These are phyloP conservation scores for Rhynchosporium graminicola DNA, from an alignment of 2,329 filamentous ascomycete genomes.

Conservation along the genomic window DNA sequence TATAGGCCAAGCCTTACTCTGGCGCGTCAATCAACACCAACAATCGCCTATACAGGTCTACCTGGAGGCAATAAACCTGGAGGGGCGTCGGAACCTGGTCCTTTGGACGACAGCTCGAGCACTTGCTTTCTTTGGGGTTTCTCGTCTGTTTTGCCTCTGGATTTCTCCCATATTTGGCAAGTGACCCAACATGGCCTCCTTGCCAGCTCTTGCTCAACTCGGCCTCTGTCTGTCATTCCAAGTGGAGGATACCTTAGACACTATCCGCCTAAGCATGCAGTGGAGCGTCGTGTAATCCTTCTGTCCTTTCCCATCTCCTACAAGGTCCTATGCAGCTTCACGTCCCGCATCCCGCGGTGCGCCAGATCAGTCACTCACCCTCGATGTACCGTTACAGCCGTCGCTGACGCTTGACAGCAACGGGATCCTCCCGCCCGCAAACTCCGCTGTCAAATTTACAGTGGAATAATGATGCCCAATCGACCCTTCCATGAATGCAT, in stretches of 20 bases:
- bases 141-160: background rate
- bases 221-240: background rate
- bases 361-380: conserved; percentile 13
- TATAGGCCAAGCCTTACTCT: background rate
- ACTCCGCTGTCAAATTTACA: conserved; percentile 20
- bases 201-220: background rate
- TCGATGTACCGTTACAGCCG: conserved; percentile 9
- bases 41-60: background rate
- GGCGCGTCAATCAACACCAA: background rate
- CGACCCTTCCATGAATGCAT: background rate
- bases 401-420: conserved; percentile 13
- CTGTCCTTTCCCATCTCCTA: conserved; percentile 1
- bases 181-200: background rate
- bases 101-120: background rate
- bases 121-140: background rate
- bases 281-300: background rate
- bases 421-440: conserved; percentile 16
- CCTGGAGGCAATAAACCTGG: background rate
- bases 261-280: background rate
- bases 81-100: background rate
- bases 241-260: conserved; percentile 1
- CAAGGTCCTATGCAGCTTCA: conserved; percentile 4
- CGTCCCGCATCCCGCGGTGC: conserved; percentile 5
- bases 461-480: conserved; percentile 3
- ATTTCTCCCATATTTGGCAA: conserved; percentile 6